phyloP scores from a whole-genome alignment of 192 early-diverging fungal genomes.

The Mortierella claussenii region DNA sequence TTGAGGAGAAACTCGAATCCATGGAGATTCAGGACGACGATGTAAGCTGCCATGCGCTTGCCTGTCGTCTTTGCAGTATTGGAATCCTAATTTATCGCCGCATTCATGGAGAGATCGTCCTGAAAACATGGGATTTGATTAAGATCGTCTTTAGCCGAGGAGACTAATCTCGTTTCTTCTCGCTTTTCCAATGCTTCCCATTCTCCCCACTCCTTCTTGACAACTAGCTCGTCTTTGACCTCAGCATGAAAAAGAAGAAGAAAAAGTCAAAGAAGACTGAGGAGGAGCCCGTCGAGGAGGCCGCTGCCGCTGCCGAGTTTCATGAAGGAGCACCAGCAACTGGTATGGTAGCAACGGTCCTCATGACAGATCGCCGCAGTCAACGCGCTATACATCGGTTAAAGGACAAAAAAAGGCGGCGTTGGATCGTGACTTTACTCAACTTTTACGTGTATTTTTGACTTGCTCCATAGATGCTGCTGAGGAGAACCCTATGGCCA shows the following conservation, averaged over 20 bases:
- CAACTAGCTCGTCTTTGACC: slow-evolving; percentile 11
- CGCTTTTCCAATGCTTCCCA: not conserved
- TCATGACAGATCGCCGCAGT: too few relatives aligned
- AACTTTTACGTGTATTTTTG: not conserved
- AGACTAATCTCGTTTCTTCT: not conserved
- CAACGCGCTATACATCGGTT: too few relatives aligned
- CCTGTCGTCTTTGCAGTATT: too few relatives aligned
- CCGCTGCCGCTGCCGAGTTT: not conserved
- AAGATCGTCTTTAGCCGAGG: not conserved
- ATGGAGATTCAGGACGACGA: slow-evolving; percentile 25
- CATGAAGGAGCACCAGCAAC: slow-evolving; percentile 16
- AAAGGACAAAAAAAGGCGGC: too few relatives aligned
- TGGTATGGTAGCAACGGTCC: not conserved
- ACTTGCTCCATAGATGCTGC: slow-evolving; percentile 41
- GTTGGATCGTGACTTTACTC: too few relatives aligned
- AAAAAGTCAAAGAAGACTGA: slow-evolving; percentile 25
- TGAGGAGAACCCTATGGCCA: slow-evolving; percentile 68
- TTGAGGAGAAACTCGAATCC: slow-evolving; percentile 18
- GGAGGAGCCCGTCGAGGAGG: slow-evolving; percentile 13
- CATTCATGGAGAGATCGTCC: too few relatives aligned
- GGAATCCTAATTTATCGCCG: too few relatives aligned
- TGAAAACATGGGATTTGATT: too few relatives aligned
- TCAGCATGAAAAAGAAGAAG: slow-evolving; percentile 16
- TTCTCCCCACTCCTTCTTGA: not conserved
- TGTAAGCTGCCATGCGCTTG: too few relatives aligned